phyloP scores from a whole-genome alignment of 1,284 basidiomycete species.

The Coriolopsis trogii region DNA sequence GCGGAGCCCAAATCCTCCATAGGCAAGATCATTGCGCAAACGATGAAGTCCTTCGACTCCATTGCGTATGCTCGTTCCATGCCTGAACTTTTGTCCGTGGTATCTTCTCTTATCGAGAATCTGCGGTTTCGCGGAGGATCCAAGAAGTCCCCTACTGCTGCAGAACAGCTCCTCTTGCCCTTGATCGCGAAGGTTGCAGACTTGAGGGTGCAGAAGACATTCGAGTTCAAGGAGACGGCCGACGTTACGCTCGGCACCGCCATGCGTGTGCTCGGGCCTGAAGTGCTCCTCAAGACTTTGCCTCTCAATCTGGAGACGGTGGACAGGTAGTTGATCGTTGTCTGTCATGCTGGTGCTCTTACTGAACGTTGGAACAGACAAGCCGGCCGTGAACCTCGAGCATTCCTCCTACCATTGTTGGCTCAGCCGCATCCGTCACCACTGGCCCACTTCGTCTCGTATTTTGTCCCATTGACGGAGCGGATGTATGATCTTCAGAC shows the following conservation, averaged over 20 bases:
- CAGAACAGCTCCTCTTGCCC: constrained; percentile 73
- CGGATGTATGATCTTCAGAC: constrained; percentile 89
- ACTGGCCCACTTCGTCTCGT: constrained; percentile 83
- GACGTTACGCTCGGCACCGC: constrained; percentile 83
- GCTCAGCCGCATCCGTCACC: constrained; percentile 81
- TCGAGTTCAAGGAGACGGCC: constrained; percentile 90
- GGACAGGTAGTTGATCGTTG: constrained; percentile 61
- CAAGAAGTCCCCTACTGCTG: constrained; percentile 55
- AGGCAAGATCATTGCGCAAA: constrained; percentile 62
- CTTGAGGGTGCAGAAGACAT: constrained; percentile 77
- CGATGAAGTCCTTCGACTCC: constrained; percentile 69
- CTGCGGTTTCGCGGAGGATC: constrained; percentile 45
- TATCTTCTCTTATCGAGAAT: constrained; percentile 54
- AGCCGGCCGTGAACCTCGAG: constrained; percentile 72
- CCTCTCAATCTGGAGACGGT: constrained; percentile 87
- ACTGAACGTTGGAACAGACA: constrained; percentile 42
- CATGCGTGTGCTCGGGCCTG: constrained; percentile 87
- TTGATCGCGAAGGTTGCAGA: constrained; percentile 79
- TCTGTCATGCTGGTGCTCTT: neutral
- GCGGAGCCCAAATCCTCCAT: constrained; percentile 59
- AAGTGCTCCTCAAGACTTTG: constrained; percentile 72
- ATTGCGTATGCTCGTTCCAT: constrained; percentile 70
- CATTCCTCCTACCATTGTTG: constrained; percentile 92
- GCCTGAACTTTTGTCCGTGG: constrained; percentile 70
- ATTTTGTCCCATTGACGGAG: constrained; percentile 94